Percentiles rank a stretch among this genome's conserved stretches.
phyloP scores from a whole-genome alignment of 495 filamentous ascomycete genomes.

The Neurospora sp. region DNA sequence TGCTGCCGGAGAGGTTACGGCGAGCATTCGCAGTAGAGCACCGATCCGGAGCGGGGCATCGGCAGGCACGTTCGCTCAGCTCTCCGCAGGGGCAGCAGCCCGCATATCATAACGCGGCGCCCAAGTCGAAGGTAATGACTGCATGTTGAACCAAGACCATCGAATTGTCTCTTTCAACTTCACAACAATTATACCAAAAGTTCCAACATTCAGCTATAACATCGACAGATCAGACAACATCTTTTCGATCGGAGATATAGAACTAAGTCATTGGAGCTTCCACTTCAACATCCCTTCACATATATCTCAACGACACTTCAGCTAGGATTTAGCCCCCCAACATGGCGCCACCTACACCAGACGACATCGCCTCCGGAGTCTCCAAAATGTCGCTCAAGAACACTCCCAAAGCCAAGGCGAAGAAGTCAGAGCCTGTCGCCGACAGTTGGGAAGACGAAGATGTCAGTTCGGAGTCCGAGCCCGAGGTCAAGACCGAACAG shows the following conservation, averaged over 20 bases:
- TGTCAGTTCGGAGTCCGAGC: constrained; percentile 33
- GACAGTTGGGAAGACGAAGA: constrained; percentile 85
- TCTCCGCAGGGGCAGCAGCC: background rate
- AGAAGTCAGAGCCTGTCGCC: constrained; percentile 41
- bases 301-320: background rate
- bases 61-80: background rate
- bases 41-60: background rate
- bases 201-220: background rate
- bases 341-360: constrained; percentile 14
- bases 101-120: background rate
- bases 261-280: background rate
- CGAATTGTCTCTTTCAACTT: background rate
- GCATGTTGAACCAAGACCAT: background rate
- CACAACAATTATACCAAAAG: background rate
- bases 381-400: constrained; percentile 30
- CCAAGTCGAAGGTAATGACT: background rate
- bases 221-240: background rate
- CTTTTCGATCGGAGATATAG: background rate
- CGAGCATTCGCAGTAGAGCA: background rate
- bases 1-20: background rate
- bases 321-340: background rate
- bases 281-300: background rate
- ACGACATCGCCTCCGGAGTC: constrained; percentile 19
- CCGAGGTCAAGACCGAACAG: constrained; percentile 16
- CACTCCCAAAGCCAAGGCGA: constrained; percentile 14